Conservation (phyloP, 768 basidiomycete species). For the Galerina sulciceps region DNA sequence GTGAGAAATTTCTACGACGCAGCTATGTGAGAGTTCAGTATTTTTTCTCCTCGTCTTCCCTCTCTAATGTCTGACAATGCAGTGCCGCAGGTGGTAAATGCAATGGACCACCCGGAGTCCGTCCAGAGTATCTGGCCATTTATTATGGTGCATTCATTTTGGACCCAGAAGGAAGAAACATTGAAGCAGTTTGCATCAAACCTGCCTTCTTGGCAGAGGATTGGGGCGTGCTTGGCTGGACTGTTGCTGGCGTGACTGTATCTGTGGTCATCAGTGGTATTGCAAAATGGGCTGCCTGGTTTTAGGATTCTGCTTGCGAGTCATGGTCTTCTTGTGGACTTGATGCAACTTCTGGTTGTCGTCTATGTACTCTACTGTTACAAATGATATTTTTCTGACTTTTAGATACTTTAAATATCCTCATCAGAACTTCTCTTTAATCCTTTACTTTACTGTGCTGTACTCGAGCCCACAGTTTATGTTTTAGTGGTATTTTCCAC, state of each 20-base stretch:
- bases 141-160: conserved; percentile 31
- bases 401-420: no score
- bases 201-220: conserved; percentile 21
- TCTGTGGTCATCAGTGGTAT: conserved; percentile 7
- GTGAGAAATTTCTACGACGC: conserved; percentile 29
- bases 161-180: conserved; percentile 30
- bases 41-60: not conserved
- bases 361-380: no score
- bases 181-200: conserved; percentile 29
- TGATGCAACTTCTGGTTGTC: no score
- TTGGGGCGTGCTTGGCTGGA: conserved; percentile 20
- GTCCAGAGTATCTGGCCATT: conserved; percentile 24
- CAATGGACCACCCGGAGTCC: conserved; percentile 30
- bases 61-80: not conserved
- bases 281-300: conserved; percentile 10
- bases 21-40: conserved; percentile 22
- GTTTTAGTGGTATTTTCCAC: no score
- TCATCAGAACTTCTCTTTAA: no score
- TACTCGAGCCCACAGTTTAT: no score
- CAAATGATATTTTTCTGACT: no score
- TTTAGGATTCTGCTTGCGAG: no score
- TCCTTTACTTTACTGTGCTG: no score
- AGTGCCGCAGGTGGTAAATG: conserved; percentile 28
- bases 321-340: no score
- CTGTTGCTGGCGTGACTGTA: not conserved